phyloP scores from a whole-genome alignment of 257 asterid species.

The Salvia miltiorrhiza region DNA sequence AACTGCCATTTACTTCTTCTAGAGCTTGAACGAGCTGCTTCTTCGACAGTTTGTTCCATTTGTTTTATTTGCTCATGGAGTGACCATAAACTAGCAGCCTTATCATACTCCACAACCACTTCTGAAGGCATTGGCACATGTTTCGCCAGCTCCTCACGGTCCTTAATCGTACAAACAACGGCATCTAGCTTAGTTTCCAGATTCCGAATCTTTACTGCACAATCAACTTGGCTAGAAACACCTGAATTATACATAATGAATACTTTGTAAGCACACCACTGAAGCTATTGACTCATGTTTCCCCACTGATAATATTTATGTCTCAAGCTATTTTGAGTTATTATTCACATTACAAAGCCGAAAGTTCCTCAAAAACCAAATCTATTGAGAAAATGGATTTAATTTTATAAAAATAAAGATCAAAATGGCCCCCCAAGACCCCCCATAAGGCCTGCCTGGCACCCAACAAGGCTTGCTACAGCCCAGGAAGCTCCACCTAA shows the following conservation, averaged over 20 bases:
- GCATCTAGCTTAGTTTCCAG: constrained; percentile 91
- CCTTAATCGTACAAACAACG: constrained; percentile 88
- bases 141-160: constrained; percentile 91
- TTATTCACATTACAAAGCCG: neutral
- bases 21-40: constrained; percentile 89
- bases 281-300: neutral
- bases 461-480: neutral
- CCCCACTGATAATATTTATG: neutral
- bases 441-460: neutral
- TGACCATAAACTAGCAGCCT: constrained; percentile 93
- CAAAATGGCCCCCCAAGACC: neutral
- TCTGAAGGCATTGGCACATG: constrained; percentile 99
- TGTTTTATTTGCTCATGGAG: constrained; percentile 94
- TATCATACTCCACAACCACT: constrained; percentile 91
- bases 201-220: constrained; percentile 92
- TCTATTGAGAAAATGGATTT: neutral
- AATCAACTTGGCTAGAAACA: constrained; percentile 98
- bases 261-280: no score
- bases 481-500: neutral
- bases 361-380: neutral
- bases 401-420: neutral
- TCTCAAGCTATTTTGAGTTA: neutral
- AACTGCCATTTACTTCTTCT: constrained; percentile 98
- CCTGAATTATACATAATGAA: constrained; percentile 42
- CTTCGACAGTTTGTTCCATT: constrained; percentile 91